Conservation (phyloP, 2,329 filamentous ascomycete genomes). For the Mycosphaerelloides madeirae region DNA sequence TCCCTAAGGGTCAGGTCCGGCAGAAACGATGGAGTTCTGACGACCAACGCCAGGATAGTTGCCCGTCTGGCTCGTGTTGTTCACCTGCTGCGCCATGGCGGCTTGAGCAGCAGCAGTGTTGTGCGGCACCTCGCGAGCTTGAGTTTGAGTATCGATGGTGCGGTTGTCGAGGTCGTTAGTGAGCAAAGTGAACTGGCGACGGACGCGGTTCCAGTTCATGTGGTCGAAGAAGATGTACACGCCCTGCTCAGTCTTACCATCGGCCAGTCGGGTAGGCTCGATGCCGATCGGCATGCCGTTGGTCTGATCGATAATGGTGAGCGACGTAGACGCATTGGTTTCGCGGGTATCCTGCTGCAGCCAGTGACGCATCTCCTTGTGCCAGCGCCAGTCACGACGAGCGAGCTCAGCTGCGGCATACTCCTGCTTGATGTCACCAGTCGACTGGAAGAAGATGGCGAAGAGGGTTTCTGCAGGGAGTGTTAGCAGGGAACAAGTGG, state of each 20-base stretch:
- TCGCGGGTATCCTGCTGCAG: conserved; percentile 50
- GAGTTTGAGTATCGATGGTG: background rate
- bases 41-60: background rate
- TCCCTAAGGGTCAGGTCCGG: background rate
- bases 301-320: conserved; percentile 26
- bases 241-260: conserved; percentile 46
- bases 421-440: conserved; percentile 62
- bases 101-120: background rate
- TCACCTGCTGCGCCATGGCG: background rate
- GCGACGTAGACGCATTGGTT: conserved; percentile 26
- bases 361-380: conserved; percentile 52
- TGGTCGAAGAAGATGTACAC: conserved; percentile 54
- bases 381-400: conserved; percentile 51
- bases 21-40: conserved; percentile 6
- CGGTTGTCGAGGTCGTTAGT: conserved; percentile 48
- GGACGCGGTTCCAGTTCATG: conserved; percentile 49
- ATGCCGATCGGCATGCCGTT: conserved; percentile 22
- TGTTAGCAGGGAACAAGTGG: conserved; percentile 7
- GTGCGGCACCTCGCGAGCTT: background rate
- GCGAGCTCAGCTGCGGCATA: conserved; percentile 58
- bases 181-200: conserved; percentile 50
- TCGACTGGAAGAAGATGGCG: conserved; percentile 66
- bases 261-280: conserved; percentile 41
- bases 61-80: background rate
- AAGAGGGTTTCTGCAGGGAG: conserved; percentile 60